These are phyloP conservation scores for Polymyxa betae DNA, from an alignment of 208 protist genomes.

Conservation along the genomic window DNA sequence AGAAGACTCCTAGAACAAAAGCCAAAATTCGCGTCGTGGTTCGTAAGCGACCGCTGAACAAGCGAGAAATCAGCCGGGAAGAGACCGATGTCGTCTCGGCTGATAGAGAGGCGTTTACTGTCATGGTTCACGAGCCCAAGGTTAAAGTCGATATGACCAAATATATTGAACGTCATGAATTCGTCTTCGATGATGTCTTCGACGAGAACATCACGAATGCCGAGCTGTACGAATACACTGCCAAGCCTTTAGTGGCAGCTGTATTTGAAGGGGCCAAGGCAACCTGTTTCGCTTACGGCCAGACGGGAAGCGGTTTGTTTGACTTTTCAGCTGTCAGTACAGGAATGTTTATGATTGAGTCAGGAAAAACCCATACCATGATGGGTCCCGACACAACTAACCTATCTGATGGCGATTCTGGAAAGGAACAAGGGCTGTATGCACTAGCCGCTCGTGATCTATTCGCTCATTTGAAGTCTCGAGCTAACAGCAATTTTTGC, in stretches of 20 bases:
- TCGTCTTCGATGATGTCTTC: conserved; percentile 92
- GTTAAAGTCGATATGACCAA: conserved; percentile 88
- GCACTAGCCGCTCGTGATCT: conserved; percentile 85
- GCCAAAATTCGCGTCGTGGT: conserved; percentile 65
- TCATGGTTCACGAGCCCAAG: conserved; percentile 68
- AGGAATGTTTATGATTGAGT: not conserved
- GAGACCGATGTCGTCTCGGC: conserved; percentile 62
- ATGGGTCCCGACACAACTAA: conserved; percentile 73
- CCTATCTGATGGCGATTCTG: not conserved
- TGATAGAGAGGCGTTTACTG: not conserved
- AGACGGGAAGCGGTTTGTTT: conserved; percentile 76
- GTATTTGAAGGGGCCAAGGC: conserved; percentile 91
- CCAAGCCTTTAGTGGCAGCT: conserved; percentile 88
- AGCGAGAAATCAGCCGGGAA: conserved; percentile 34
- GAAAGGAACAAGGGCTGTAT: conserved; percentile 80
- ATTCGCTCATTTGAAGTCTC: conserved; percentile 75
- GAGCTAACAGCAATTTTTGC: not conserved
- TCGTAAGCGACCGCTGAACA: conserved; percentile 65
- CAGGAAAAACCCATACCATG: conserved; percentile 72
- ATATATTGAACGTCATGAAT: conserved; percentile 92
- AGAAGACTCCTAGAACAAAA: not conserved
- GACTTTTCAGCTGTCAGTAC: not conserved
- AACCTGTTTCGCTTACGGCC: conserved; percentile 95
- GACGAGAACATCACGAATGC: conserved; percentile 85
- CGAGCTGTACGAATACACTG: conserved; percentile 86